Percentiles rank a stretch among this genome's conserved stretches.
Conservation (phyloP, 352 stramenopile species). For the Phytopythium helicoides region DNA sequence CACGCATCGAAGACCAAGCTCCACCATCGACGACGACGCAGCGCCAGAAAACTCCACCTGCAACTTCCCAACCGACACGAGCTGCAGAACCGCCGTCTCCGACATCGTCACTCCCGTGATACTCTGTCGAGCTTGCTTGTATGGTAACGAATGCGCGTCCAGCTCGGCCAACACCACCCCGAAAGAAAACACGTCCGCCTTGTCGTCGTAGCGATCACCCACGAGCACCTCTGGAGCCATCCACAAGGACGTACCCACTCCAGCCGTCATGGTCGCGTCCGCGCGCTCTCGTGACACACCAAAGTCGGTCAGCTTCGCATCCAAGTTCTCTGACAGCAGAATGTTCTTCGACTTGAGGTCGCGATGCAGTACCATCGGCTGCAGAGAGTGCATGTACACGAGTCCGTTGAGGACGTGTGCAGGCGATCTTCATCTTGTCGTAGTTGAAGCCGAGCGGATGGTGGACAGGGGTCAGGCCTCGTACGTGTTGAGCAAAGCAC, state of each 20-base stretch:
- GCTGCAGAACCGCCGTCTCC: constrained; percentile 42
- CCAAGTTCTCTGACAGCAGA: constrained; percentile 13
- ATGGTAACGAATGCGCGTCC: constrained; percentile 26
- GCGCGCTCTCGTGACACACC: constrained; percentile 7
- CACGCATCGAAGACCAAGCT: constrained; percentile 30
- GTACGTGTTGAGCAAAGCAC: constrained; percentile 14
- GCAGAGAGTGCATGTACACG: constrained; percentile 16
- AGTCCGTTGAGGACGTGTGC: constrained; percentile 7
- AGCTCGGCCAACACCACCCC: constrained; percentile 41
- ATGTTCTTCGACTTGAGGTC: constrained; percentile 36
- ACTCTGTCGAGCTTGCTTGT: constrained; percentile 21
- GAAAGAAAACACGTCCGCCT: constrained; percentile 50
- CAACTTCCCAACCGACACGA: constrained; percentile 38
- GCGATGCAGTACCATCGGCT: constrained; percentile 14
- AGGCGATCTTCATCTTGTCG: constrained; percentile 11
- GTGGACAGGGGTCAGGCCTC: neutral
- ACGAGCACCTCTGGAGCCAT: constrained; percentile 45
- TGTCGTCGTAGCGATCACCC: constrained; percentile 37
- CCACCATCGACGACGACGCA: constrained; percentile 17
- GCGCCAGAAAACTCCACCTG: constrained; percentile 31
- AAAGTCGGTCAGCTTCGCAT: constrained; percentile 46
- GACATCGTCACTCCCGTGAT: constrained; percentile 11
- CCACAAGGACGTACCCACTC: constrained; percentile 43
- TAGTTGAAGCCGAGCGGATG: constrained; percentile 10
- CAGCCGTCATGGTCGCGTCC: constrained; percentile 28